Conservation (phyloP, 306 rosid genomes). For the Luffa aegyptiaca region DNA sequence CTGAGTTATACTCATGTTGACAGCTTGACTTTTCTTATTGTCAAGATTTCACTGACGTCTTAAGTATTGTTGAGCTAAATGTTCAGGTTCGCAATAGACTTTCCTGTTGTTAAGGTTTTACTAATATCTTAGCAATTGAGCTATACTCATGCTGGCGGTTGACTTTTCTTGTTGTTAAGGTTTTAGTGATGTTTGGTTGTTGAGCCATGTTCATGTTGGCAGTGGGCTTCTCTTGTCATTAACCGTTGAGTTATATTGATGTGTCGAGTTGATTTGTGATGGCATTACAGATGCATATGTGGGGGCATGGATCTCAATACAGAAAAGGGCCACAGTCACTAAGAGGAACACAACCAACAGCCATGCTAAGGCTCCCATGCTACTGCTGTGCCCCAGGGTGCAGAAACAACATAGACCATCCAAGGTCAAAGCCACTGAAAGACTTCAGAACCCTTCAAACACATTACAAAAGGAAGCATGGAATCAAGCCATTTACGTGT, state of each 20-base stretch:
- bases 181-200: too few relatives aligned
- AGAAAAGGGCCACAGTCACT: constrained; percentile 89
- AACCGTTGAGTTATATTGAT: neutral
- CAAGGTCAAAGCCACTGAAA: constrained; percentile 74
- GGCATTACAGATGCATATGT: constrained; percentile 50
- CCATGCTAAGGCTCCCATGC: constrained; percentile 91
- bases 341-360: constrained; percentile 88
- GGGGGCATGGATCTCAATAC: constrained; percentile 98
- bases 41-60: too few relatives aligned
- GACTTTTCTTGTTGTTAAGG: neutral
- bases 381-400: constrained; percentile 79
- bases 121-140: neutral
- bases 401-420: constrained; percentile 91
- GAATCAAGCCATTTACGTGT: constrained; percentile 79
- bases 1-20: neutral
- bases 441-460: constrained; percentile 95
- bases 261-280: neutral
- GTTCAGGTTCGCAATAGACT: too few relatives aligned
- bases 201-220: neutral
- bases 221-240: too few relatives aligned
- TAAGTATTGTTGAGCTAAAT: too few relatives aligned
- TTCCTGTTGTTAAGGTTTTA: too few relatives aligned
- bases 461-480: constrained; percentile 91
- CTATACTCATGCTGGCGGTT: neutral
- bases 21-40: neutral